Conservation (phyloP, 257 asterid genomes). For the Euphrasia confusa region DNA sequence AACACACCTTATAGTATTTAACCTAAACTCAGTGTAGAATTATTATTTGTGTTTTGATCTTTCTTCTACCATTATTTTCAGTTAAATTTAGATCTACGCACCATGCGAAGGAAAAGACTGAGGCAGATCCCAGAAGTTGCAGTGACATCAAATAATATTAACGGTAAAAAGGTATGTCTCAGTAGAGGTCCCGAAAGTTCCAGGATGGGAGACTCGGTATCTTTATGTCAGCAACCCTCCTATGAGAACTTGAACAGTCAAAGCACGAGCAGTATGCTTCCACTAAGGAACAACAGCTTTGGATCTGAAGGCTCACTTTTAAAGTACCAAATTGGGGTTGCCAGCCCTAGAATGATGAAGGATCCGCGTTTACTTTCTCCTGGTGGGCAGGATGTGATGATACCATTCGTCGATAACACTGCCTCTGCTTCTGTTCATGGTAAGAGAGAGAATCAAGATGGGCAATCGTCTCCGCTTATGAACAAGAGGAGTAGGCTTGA, state of each 20-base stretch:
- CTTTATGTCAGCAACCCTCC: constrained; percentile 45
- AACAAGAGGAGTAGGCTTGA: constrained; percentile 72
- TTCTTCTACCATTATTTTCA: constrained; percentile 31
- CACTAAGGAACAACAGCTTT: constrained; percentile 57
- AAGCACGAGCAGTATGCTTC: constrained; percentile 29
- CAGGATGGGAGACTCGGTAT: constrained; percentile 53
- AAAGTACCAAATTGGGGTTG: constrained; percentile 51
- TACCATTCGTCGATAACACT: constrained; percentile 47
- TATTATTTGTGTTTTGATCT: constrained; percentile 7
- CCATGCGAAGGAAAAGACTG: constrained; percentile 70
- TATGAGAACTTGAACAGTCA: constrained; percentile 42
- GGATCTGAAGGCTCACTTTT: constrained; percentile 66
- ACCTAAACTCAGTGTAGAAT: background rate
- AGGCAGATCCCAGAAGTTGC: constrained; percentile 62
- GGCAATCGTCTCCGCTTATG: constrained; percentile 53
- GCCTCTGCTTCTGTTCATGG: constrained; percentile 50
- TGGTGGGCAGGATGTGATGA: constrained; percentile 63
- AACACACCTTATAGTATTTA: background rate
- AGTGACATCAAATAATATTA: constrained; percentile 42
- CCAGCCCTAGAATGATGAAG: constrained; percentile 66
- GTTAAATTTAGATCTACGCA: constrained; percentile 63
- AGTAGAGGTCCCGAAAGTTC: constrained; percentile 68
- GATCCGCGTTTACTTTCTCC: constrained; percentile 71
- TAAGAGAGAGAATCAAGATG: constrained; percentile 76
- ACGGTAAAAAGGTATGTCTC: constrained; percentile 57